These are phyloP conservation scores for Cyclanthera cordifolia DNA, from an alignment of 306 rosid species.

Conservation along the genomic window DNA sequence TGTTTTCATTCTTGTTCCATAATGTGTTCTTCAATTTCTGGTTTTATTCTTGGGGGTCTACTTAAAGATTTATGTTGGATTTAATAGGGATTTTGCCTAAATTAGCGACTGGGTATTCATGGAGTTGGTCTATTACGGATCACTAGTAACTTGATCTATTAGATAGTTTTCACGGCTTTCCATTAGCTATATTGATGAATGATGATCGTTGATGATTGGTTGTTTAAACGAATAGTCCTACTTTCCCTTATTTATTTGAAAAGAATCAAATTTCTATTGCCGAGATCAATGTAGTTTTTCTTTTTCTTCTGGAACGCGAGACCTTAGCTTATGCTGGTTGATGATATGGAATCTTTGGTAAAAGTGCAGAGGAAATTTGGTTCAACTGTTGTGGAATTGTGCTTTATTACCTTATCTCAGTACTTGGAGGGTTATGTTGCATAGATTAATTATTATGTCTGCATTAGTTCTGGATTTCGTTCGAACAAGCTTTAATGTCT, in stretches of 20 bases:
- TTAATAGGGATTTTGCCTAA: background rate
- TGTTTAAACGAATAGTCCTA: background rate
- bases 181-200: background rate
- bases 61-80: constrained; percentile 5
- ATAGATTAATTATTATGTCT: background rate
- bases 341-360: background rate
- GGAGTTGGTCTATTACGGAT: constrained; percentile 1
- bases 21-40: constrained; percentile 3
- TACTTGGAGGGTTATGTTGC: background rate
- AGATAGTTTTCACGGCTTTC: background rate
- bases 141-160: background rate
- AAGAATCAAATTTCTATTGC: background rate
- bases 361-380: background rate
- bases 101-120: background rate
- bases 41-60: too few species aligned
- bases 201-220: background rate
- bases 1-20: background rate
- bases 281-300: constrained; percentile 5
- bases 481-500: background rate
- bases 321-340: background rate
- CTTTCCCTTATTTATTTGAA: background rate
- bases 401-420: background rate
- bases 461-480: background rate
- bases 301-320: background rate
- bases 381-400: background rate